Evolutionary conservation across 75 land plant genomes (phyloP), one percentile per base, ranked within the genome.

Genomic region (Pinus taeda): DNA sequence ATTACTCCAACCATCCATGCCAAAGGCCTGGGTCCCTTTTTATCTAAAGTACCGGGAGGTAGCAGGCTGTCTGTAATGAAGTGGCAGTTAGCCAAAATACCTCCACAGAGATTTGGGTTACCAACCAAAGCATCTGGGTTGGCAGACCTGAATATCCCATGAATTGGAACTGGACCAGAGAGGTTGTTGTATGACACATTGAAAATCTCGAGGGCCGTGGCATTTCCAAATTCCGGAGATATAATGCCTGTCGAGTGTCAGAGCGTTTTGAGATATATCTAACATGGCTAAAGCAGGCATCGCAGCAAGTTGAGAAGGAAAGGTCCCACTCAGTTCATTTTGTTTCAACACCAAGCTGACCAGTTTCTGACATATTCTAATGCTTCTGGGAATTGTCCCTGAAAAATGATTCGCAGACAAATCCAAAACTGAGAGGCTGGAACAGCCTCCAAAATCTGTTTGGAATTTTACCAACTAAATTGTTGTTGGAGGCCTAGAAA

Each of bases 81-180:
- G 76, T 90, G 83, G 15, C 87, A 85, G 60, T 76, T 83, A 8
- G 83, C 80, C 17, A 93, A 82, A 24, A 90, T 83, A 58, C 87
- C 89, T 8, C 98, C 98, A 74, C 99, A 96, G 6, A 96, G 80
- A 20, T 83, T 88, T 3, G 89, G 81, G 80, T 96, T 95, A 24
- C 98, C 98, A 20, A 74, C 84, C 37, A 95, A 91, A 37, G 89
- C 88, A 64, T 78, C 69, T 12, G 90, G 88, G 78, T 84, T 92
- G 12, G 88, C 88, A 4, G 89, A 83, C 77, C 83, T 75, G 58
- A 92, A 80, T 78, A 92, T 77, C 57, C 94, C 94, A n/a, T 90
- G 82, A 11, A 20, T 14, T 2, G 98, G 98, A 6, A 95, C 82
- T 1, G 79, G 87, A 1, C 98, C 98, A 15, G 89, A 81, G 18